Conservation (phyloP, 768 basidiomycete genomes). For the Dictyophora rubrovolvata region DNA sequence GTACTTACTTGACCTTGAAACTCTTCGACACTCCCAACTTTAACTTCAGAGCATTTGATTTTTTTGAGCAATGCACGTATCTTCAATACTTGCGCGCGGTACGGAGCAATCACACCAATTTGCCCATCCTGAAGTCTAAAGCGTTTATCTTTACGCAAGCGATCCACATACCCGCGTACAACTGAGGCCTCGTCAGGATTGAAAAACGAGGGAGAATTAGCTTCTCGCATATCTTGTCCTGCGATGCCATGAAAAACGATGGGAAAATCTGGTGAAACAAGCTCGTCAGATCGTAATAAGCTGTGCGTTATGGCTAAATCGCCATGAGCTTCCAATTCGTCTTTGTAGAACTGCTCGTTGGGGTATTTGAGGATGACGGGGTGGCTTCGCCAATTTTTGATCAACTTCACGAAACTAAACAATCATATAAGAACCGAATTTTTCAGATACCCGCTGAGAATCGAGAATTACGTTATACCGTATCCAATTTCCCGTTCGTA, state of each 20-base stretch:
- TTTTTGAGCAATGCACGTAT: conserved; percentile 29
- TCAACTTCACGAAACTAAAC: conserved; percentile 44
- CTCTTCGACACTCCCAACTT: conserved; percentile 57
- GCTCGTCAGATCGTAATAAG: conserved; percentile 29
- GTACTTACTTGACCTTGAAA: conserved; percentile 49
- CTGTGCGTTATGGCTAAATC: conserved; percentile 28
- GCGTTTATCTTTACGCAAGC: conserved; percentile 24
- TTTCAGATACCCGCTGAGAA: background rate
- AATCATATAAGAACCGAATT: conserved; percentile 1
- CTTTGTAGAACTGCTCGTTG: conserved; percentile 48
- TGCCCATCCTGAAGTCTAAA: conserved; percentile 29
- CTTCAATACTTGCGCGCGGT: conserved; percentile 48
- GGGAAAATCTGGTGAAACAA: conserved; percentile 42
- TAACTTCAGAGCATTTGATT: conserved; percentile 27
- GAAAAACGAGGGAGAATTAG: conserved; percentile 61
- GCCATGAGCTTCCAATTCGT: conserved; percentile 41
- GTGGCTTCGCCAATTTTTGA: conserved; percentile 60
- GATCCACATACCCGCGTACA: conserved; percentile 38
- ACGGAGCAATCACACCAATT: conserved; percentile 55
- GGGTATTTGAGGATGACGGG: conserved; percentile 49
- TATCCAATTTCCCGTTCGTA: conserved; percentile 26
- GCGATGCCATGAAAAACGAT: conserved; percentile 50
- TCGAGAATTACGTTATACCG: background rate
- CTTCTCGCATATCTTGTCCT: conserved; percentile 58
- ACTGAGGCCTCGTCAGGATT: conserved; percentile 50